Evolutionary conservation across 257 asterid species (phyloP), one percentile per base, ranked within the genome.

Genomic region (Leonotis leonurus): DNA sequence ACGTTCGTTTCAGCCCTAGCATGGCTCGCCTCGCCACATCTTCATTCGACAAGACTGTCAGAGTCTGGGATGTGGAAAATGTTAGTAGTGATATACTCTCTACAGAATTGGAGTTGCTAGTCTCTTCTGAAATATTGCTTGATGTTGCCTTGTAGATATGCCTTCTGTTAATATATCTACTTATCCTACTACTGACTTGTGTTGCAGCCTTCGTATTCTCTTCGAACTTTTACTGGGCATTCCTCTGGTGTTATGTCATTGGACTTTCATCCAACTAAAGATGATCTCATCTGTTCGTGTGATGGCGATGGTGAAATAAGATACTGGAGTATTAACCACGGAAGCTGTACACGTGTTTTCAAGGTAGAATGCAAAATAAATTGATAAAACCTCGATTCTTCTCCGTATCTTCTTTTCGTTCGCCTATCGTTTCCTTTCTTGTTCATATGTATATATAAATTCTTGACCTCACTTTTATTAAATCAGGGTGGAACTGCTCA

Each of bases 1-100:
- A 89, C 77, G 92, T 90, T 70, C 99, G 95, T 56, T 93, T 93
- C 79, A 84, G 97, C 73, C 99, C 99, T 41, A 93, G 89, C 85
- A 85, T 82, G 95, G 87, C 95, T 22, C 94, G 97, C 61, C 96
- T 93, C 33, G 96, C 97, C 64, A 93, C 99, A 37, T 89, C 97
- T 14, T 90, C 97, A 9, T 93, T 83, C 56, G 99, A 93, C 83
- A 93, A 90, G 69, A 85, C 95, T 46, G 97, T 93, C 75, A 78
- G 97, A 72, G 97, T 93, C 71, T 89, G 97, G 97, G 99, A 90
- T 58, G 95, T 87, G 1, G 99, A 89, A 48, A 89, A 75, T 76
- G 99, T 93, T 61, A 77, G 94, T 83, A 9, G 7, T 54, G 44
- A 64, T 24, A 10, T 10, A 17, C 16, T 39, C 50, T 56, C 29